Evolutionary conservation across 2,329 filamentous ascomycete species (phyloP).

Genomic region (Alternaria solani): DNA sequence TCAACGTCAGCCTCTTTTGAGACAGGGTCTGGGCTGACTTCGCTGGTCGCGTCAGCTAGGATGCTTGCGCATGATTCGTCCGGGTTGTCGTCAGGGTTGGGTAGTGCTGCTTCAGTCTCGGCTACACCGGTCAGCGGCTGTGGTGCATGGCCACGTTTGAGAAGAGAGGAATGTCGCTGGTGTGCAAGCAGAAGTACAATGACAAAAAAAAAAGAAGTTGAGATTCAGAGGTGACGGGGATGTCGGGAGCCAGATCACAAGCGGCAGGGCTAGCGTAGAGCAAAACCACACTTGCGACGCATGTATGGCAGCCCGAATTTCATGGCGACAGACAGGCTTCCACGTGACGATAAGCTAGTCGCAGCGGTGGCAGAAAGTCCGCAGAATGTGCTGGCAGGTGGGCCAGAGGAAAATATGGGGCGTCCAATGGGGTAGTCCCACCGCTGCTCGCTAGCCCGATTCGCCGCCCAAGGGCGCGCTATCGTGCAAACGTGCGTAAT

Average conservation of each 20-base stretch:
- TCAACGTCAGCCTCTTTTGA: conserved; percentile 17
- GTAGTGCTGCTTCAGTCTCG: conserved; percentile 5
- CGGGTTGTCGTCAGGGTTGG: conserved; percentile 1
- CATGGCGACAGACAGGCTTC: conserved; percentile 21
- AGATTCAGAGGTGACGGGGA: conserved; percentile 21
- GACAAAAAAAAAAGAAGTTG: conserved; percentile 10
- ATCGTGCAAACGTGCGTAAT: conserved; percentile 19
- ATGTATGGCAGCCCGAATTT: conserved; percentile 40
- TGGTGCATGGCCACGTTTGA: neutral
- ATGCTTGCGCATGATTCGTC: conserved; percentile 15
- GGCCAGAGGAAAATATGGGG: conserved; percentile 22
- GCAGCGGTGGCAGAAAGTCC: conserved; percentile 23
- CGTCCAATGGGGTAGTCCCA: conserved; percentile 21
- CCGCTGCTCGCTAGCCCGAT: conserved; percentile 24
- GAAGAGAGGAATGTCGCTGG: conserved; percentile 1
- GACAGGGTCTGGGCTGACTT: conserved; percentile 14
- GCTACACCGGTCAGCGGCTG: conserved; percentile 20
- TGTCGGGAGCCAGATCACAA: conserved; percentile 20
- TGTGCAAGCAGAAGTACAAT: conserved; percentile 12
- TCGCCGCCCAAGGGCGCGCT: conserved; percentile 20
- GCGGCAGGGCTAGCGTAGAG: conserved; percentile 26
- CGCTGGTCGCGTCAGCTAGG: conserved; percentile 15
- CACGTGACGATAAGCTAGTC: conserved; percentile 42
- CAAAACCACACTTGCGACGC: conserved; percentile 33
- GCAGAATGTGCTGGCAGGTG: conserved; percentile 23